These are phyloP conservation scores for Russula sp. DNA, from an alignment of 768 basidiomycete species.

Conservation along the genomic window DNA sequence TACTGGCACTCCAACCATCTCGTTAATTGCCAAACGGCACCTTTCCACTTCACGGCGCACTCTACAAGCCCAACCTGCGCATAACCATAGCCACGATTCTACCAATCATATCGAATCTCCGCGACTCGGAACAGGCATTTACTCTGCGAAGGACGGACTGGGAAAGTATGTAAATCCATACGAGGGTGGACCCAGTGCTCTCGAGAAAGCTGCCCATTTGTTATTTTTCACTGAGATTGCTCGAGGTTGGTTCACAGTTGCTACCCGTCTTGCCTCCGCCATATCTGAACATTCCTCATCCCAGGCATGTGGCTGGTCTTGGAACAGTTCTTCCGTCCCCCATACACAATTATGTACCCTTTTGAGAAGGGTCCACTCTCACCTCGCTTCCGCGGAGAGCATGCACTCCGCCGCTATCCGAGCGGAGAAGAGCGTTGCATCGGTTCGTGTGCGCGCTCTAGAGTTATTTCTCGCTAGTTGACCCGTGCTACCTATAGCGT, in stretches of 20 bases:
- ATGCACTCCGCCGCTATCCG: constrained; percentile 93
- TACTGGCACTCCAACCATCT: constrained; percentile 28
- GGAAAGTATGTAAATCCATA: constrained; percentile 62
- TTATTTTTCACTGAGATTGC: constrained; percentile 99
- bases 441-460: constrained; percentile 48
- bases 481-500: constrained; percentile 50
- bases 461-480: neutral
- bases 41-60: constrained; percentile 35
- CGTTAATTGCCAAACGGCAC: constrained; percentile 45
- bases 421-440: constrained; percentile 99
- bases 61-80: constrained; percentile 24
- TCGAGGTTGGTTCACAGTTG: constrained; percentile 57
- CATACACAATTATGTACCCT: constrained; percentile 98
- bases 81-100: constrained; percentile 22
- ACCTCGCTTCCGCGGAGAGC: constrained; percentile 97
- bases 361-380: constrained; percentile 98
- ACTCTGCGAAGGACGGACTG: constrained; percentile 37
- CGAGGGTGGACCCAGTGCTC: constrained; percentile 75
- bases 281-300: constrained; percentile 13
- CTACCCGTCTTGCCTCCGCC: constrained; percentile 13
- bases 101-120: constrained; percentile 32
- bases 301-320: constrained; percentile 97
- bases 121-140: constrained; percentile 29
- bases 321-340: constrained; percentile 88
- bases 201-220: constrained; percentile 92